phyloP scores from a whole-genome alignment of 2,329 filamentous ascomycete species.

The Moelleriella libera region DNA sequence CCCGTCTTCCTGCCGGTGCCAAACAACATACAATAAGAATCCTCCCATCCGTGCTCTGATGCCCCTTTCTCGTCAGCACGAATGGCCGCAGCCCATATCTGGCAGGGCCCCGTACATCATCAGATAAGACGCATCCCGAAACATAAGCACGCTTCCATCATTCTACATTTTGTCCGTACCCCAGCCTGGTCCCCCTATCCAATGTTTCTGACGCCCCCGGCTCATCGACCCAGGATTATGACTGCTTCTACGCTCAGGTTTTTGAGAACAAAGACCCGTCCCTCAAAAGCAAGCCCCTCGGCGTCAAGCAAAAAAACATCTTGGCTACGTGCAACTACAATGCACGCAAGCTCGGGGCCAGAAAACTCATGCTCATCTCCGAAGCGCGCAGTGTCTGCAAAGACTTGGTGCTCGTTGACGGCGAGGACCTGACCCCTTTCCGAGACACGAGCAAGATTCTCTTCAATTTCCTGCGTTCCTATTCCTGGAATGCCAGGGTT shows the following conservation, averaged over 20 bases:
- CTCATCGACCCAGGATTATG: slow-evolving; percentile 45
- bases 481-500: slow-evolving; percentile 64
- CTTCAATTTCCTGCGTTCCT: slow-evolving; percentile 56
- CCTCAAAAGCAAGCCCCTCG: slow-evolving; percentile 60
- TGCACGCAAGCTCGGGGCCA: slow-evolving; percentile 56
- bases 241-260: slow-evolving; percentile 91
- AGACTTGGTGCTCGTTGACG: slow-evolving; percentile 71
- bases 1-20: too few relatives aligned
- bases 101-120: background rate
- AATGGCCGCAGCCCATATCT: too few relatives aligned
- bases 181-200: slow-evolving; percentile 1
- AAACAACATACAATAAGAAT: too few relatives aligned
- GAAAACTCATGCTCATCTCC: slow-evolving; percentile 73
- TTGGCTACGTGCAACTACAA: slow-evolving; percentile 91
- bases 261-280: slow-evolving; percentile 69
- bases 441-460: slow-evolving; percentile 74
- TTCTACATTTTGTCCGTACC: slow-evolving; percentile 64
- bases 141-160: slow-evolving; percentile 50
- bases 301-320: slow-evolving; percentile 87
- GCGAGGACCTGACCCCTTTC: slow-evolving; percentile 76
- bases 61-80: too few relatives aligned
- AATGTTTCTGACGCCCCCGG: background rate
- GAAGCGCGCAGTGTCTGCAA: slow-evolving; percentile 73
- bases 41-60: too few relatives aligned
- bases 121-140: slow-evolving; percentile 15